Evolutionary conservation across 2,329 filamentous ascomycete species (phyloP), one percentile per base, ranked within the genome.

Genomic region (Ilyonectria mors-panacis): DNA sequence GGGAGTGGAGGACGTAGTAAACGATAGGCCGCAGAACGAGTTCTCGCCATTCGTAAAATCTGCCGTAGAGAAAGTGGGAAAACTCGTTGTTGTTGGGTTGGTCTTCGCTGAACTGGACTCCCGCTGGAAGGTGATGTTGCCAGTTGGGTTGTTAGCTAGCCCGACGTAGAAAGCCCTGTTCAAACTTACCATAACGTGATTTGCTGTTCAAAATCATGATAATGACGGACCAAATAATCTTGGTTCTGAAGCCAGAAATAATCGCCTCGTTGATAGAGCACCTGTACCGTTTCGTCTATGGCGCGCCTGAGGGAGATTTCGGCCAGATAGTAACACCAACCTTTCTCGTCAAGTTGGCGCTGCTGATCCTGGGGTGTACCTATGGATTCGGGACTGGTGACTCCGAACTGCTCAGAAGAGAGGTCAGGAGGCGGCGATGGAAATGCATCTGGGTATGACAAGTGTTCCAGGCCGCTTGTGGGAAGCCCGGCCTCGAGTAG

Each of bases 271-370:
- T 57, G 58, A 26, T 68, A 68, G 6, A 65, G 44, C 12, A 63
- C 47, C n/a, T 56, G 56, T 3, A 68, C 51, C 1, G 55, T 66
- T 3, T 66, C 66, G 37, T 68, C 63, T 17, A 68, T 66, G 10
- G 63, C 50, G 17, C 66, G 62, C 3, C 66, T 33, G 17, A 63
- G 59, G 5, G 63, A 63, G 9, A 68, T 66, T 21, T 68, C 66
- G 4, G 66, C 60, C 2, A 68, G 48, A 33, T 68, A 68, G 56
- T 66, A 68, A 21, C 47, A 68, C 66, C 66, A 68, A 4, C 66
- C 63, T 6, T 58, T 58, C 30, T 68, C 66, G 9, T 68, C 66
- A n/a, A 65, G 30, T 6, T 61, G 62, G 3, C 61, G 62, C 21
- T 63, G 66, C 9, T 68, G 35, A 21, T 58, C 60, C 26, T 53